These are phyloP conservation scores for Xylariaceae sp. DNA, from an alignment of 2,329 filamentous ascomycete genomes.

Conservation along the genomic window DNA sequence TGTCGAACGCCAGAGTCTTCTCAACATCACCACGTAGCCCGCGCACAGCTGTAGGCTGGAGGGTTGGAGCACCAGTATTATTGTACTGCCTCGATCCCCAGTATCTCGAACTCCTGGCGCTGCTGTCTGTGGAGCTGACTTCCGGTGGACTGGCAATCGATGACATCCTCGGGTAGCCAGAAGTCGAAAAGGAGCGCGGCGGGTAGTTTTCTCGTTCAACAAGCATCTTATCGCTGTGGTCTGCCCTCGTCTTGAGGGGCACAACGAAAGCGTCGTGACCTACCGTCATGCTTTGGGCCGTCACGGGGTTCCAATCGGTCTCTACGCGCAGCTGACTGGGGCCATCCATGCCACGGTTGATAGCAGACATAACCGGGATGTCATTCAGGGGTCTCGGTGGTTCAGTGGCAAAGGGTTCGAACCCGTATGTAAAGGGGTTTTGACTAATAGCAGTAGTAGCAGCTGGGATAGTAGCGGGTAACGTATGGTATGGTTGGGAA, in stretches of 20 bases:
- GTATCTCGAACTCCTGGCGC: constrained; percentile 10
- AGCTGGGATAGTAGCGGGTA: background rate
- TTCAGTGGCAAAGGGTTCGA: constrained; percentile 5
- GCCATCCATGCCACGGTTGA: background rate
- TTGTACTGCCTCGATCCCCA: constrained; percentile 9
- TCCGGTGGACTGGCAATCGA: constrained; percentile 24
- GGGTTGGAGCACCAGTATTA: constrained; percentile 18
- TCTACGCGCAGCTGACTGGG: constrained; percentile 26
- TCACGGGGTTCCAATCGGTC: constrained; percentile 9
- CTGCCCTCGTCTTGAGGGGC: constrained; percentile 36
- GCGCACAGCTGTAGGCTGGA: constrained; percentile 26
- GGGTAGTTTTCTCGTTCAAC: constrained; percentile 42
- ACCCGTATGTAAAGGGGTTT: constrained; percentile 21
- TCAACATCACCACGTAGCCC: constrained; percentile 34
- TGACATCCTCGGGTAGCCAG: constrained; percentile 10
- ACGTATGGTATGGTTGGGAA: constrained; percentile 28
- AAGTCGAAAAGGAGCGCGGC: constrained; percentile 18
- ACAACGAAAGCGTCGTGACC: constrained; percentile 36
- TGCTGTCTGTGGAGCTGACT: constrained; percentile 18
- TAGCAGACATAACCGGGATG: background rate
- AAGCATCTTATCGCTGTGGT: constrained; percentile 40
- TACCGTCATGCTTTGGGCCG: constrained; percentile 1
- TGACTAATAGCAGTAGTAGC: background rate
- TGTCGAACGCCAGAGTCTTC: constrained; percentile 37
- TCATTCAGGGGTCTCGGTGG: background rate